Evolutionary conservation across 805 yeast genomes (phyloP).

Genomic region (Saccharomycopsis capsularis): DNA sequence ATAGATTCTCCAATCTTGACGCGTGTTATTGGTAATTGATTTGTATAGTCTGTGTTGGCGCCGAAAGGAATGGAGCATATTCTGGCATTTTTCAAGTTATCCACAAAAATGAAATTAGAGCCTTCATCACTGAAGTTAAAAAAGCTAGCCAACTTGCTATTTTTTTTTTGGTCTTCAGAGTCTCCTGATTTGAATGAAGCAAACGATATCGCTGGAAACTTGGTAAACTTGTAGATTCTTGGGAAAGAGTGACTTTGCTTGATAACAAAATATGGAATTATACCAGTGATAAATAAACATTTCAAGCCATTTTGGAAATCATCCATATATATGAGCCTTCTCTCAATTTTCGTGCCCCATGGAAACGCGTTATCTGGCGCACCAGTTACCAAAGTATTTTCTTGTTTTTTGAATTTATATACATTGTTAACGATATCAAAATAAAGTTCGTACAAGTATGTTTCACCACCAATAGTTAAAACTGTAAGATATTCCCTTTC

Average conservation of each 20-base stretch:
- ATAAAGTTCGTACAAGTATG: slow-evolving; percentile 56
- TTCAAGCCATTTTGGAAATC: slow-evolving; percentile 47
- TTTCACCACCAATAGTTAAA: slow-evolving; percentile 76
- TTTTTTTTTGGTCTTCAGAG: slow-evolving; percentile 3
- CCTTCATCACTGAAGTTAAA: slow-evolving; percentile 27
- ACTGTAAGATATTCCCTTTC: slow-evolving; percentile 62
- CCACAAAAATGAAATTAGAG: slow-evolving; percentile 55
- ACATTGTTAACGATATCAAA: slow-evolving; percentile 36
- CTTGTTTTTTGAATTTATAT: slow-evolving; percentile 39
- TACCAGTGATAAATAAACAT: slow-evolving; percentile 66
- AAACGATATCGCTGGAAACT: slow-evolving; percentile 58
- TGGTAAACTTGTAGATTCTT: slow-evolving; percentile 58
- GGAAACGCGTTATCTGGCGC: slow-evolving; percentile 76
- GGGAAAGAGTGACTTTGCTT: slow-evolving; percentile 60
- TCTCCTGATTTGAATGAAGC: slow-evolving; percentile 38
- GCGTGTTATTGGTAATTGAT: slow-evolving; percentile 51
- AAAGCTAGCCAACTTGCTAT: slow-evolving; percentile 24
- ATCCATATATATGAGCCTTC: slow-evolving; percentile 54
- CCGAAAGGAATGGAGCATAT: slow-evolving; percentile 33
- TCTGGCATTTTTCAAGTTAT: slow-evolving; percentile 62
- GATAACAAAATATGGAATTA: slow-evolving; percentile 59
- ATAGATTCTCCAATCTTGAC: slow-evolving; percentile 52
- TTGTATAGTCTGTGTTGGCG: slow-evolving; percentile 40
- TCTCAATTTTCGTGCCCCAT: slow-evolving; percentile 60
- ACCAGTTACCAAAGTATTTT: slow-evolving; percentile 49